Evolutionary conservation across 2,329 filamentous ascomycete species (phyloP).

Genomic region (Grosmannia serpens): DNA sequence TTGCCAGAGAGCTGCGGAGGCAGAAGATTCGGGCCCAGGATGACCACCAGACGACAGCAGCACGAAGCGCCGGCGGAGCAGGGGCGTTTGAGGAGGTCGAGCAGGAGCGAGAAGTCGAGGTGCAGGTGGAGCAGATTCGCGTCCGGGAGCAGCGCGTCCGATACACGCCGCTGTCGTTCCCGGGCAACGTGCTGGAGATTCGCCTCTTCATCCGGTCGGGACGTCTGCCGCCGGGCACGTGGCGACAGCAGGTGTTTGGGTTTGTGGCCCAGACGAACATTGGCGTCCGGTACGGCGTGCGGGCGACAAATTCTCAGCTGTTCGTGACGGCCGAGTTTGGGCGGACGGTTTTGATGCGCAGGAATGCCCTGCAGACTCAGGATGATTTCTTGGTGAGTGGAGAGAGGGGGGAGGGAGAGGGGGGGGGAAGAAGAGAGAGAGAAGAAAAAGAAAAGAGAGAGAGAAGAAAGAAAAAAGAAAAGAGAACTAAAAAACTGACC

Average conservation of each 20-base stretch:
- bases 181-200: not conserved
- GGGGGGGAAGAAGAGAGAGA: slow-evolving; percentile 18
- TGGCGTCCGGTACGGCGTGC: slow-evolving; percentile 1
- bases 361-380: too few relatives aligned
- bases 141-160: too few relatives aligned
- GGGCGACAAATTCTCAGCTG: slow-evolving; percentile 12
- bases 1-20: slow-evolving; percentile 3
- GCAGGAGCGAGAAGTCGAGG: slow-evolving; percentile 46
- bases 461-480: too few relatives aligned
- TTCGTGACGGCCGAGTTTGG: slow-evolving; percentile 35
- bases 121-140: slow-evolving; percentile 45
- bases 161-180: too few relatives aligned
- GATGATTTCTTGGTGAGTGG: too few relatives aligned
- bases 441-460: too few relatives aligned
- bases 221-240: not conserved
- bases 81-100: slow-evolving; percentile 46
- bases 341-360: slow-evolving; percentile 27
- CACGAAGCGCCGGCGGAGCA: too few relatives aligned
- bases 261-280: slow-evolving; percentile 1
- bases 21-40: not conserved
- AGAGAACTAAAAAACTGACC: too few relatives aligned
- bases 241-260: not conserved
- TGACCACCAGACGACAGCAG: slow-evolving; percentile 16
- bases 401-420: slow-evolving; percentile 8
- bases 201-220: slow-evolving; percentile 4